Evolutionary conservation across 202 grass and related monocot genomes (phyloP).

Genomic region (Eragrostis tef): DNA sequence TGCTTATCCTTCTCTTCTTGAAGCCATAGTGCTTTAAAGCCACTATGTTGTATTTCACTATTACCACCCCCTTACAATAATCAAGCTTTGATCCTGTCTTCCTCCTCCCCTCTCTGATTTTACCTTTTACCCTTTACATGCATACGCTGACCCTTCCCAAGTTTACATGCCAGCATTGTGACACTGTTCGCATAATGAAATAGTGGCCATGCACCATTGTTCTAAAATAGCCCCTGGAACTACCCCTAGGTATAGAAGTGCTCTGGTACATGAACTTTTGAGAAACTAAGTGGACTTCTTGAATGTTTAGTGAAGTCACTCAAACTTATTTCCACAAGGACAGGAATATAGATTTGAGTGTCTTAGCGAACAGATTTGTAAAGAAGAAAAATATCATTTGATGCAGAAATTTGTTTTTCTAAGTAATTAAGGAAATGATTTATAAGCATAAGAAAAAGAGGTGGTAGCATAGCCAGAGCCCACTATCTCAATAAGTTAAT

Average conservation of each 20-base stretch:
- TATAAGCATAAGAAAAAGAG: not conserved
- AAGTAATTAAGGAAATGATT: not conserved
- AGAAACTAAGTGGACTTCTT: not conserved
- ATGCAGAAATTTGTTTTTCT: not conserved
- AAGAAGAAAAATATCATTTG: not conserved
- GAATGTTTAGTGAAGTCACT: not conserved
- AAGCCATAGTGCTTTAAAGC: not conserved
- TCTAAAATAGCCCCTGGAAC: not conserved
- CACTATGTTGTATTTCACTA: not conserved
- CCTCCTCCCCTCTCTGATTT: not conserved
- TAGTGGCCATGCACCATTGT: not conserved
- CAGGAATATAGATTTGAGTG: not conserved
- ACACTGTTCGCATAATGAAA: not conserved
- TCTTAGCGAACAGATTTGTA: slow-evolving; percentile 1
- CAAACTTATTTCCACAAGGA: not conserved
- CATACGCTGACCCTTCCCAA: not conserved
- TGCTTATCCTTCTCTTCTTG: not conserved
- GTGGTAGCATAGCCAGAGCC: slow-evolving; percentile 8
- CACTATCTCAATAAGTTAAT: slow-evolving; percentile 32
- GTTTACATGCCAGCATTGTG: not conserved
- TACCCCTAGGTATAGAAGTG: not conserved
- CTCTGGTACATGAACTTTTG: not conserved
- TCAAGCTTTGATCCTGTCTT: not conserved
- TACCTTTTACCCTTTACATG: not conserved
- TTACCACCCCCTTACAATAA: too few relatives aligned